Conservation (phyloP, 139 green algal species). For the Chlorella sp. region DNA sequence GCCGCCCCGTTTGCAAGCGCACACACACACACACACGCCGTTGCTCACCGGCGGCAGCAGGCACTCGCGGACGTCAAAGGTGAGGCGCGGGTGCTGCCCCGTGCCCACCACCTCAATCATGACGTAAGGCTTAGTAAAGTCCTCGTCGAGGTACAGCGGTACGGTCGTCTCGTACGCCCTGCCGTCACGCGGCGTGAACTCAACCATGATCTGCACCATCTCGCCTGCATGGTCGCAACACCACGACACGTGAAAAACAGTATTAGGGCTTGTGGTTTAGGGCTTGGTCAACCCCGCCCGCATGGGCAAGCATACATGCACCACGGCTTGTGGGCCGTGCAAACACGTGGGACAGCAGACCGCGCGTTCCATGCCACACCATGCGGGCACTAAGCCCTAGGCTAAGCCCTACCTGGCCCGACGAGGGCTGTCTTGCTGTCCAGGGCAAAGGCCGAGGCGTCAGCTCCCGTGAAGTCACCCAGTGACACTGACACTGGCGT, state of each 20-base stretch:
- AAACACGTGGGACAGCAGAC: too few relatives aligned
- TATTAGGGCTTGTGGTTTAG: too few relatives aligned
- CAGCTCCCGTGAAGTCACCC: background rate
- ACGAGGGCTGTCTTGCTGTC: background rate
- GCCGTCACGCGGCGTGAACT: conserved; percentile 44
- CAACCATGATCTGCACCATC: conserved; percentile 26
- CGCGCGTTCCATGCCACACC: too few relatives aligned
- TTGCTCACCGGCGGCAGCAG: conserved; percentile 43
- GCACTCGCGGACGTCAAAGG: conserved; percentile 52
- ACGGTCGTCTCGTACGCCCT: conserved; percentile 37
- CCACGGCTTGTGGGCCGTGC: too few relatives aligned
- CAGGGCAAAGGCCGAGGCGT: background rate
- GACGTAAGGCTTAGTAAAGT: conserved; percentile 34
- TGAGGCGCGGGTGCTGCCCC: conserved; percentile 44
- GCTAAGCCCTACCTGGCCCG: background rate
- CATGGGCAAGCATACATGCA: too few relatives aligned
- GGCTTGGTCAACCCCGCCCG: too few relatives aligned
- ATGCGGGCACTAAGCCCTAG: too few relatives aligned
- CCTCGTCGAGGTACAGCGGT: conserved; percentile 41
- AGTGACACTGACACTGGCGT: background rate
- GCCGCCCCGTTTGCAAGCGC: too few relatives aligned
- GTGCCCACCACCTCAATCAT: conserved; percentile 16
- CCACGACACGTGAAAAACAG: too few relatives aligned
- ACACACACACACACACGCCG: too few relatives aligned
- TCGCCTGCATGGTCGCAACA: too few relatives aligned